phyloP scores from a whole-genome alignment of 345 rosid species.

The Conringia planisiliqua region DNA sequence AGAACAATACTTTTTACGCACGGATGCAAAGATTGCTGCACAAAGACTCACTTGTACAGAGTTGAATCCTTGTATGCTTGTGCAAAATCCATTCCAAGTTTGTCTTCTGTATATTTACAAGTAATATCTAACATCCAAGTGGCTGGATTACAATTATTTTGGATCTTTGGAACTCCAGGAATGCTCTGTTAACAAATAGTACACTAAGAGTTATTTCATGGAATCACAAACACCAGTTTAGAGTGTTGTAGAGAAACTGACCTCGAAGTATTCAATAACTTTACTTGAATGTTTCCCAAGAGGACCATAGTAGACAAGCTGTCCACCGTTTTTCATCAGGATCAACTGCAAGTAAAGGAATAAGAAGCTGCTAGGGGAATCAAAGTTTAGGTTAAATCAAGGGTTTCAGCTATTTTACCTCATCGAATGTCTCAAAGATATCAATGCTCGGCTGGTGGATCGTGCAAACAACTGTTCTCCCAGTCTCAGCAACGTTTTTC shows the following conservation, averaged over 20 bases:
- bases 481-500: conserved; percentile 45
- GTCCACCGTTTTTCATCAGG: conserved; percentile 44
- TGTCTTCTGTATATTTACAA: conserved; percentile 39
- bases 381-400: neutral
- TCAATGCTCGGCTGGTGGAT: conserved; percentile 56
- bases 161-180: conserved; percentile 48
- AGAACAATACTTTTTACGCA: neutral
- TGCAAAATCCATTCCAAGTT: conserved; percentile 43
- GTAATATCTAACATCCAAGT: conserved; percentile 71
- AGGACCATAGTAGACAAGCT: conserved; percentile 36
- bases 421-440: conserved; percentile 49
- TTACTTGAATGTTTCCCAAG: conserved; percentile 42
- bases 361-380: neutral
- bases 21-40: neutral
- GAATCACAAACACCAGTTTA: neutral
- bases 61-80: conserved; percentile 41
- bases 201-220: neutral
- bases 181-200: conserved; percentile 30
- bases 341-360: conserved; percentile 32
- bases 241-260: neutral
- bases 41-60: conserved; percentile 34
- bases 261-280: conserved; percentile 43
- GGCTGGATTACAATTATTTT: conserved; percentile 53
- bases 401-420: conserved; percentile 27
- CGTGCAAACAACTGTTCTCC: conserved; percentile 54